These are phyloP conservation scores for Talaromyces albobiverticillius DNA, from an alignment of 2,329 filamentous ascomycete genomes.

Conservation along the genomic window DNA sequence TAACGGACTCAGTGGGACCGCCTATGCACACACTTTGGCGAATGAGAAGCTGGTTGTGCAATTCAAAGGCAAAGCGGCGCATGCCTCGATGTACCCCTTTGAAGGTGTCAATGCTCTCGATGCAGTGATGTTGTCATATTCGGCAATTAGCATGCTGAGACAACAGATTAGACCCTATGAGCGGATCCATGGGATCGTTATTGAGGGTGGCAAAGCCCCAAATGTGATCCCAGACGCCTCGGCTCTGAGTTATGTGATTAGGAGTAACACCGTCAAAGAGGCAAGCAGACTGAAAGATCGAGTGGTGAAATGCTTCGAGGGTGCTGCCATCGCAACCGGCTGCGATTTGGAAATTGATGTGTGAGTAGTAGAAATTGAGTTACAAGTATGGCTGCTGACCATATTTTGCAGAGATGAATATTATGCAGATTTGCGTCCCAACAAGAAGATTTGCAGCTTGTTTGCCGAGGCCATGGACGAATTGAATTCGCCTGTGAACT, in stretches of 20 bases:
- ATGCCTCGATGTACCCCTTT: constrained; percentile 58
- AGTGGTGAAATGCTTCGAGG: constrained; percentile 34
- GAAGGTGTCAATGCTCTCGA: constrained; percentile 60
- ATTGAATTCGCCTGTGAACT: not conserved
- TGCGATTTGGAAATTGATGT: constrained; percentile 19
- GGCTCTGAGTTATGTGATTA: constrained; percentile 45
- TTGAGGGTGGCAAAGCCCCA: constrained; percentile 51
- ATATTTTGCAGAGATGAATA: not conserved
- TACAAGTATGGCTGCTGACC: not conserved
- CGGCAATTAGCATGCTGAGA: constrained; percentile 49
- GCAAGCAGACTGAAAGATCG: constrained; percentile 30
- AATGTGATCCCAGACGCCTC: constrained; percentile 58
- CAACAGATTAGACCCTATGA: constrained; percentile 56
- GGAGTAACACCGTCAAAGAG: constrained; percentile 42
- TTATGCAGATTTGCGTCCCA: not conserved
- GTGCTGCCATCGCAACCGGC: constrained; percentile 33
- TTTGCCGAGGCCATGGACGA: not conserved
- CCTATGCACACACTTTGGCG: constrained; percentile 29
- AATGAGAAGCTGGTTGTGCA: constrained; percentile 36
- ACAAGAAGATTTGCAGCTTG: not conserved
- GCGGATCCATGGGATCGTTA: constrained; percentile 53
- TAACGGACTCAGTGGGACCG: constrained; percentile 20
- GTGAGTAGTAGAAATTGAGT: not conserved
- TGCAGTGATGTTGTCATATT: constrained; percentile 49
- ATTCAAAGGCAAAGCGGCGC: constrained; percentile 51